These are phyloP conservation scores for Rhododendron williamsianum DNA, from an alignment of 148 eudicot species.

Conservation along the genomic window DNA sequence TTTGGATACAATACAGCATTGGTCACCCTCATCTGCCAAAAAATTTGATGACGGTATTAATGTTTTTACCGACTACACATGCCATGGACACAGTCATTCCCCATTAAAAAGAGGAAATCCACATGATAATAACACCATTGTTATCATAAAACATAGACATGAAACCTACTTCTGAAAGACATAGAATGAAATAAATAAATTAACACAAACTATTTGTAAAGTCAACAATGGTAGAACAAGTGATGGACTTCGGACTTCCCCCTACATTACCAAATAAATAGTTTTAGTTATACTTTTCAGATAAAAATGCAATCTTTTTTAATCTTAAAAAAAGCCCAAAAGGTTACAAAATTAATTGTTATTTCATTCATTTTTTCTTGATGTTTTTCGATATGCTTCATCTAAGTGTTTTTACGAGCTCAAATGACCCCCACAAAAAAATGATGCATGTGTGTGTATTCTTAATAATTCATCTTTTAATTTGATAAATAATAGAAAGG, in stretches of 20 bases:
- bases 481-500: no score
- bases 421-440: background rate
- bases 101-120: background rate
- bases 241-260: background rate
- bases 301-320: background rate
- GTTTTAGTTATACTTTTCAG: background rate
- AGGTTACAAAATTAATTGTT: background rate
- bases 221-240: background rate
- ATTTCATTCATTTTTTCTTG: no score
- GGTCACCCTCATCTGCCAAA: conserved; percentile 57
- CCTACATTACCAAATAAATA: background rate
- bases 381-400: background rate
- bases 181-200: background rate
- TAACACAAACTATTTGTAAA: background rate
- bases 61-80: background rate
- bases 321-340: background rate
- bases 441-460: background rate
- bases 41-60: background rate
- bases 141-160: background rate
- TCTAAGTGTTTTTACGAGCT: background rate
- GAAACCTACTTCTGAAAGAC: background rate
- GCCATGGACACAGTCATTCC: background rate
- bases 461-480: no score
- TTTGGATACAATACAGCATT: conserved; percentile 27
- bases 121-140: background rate